Conservation (phyloP, 2,329 filamentous ascomycete species). For the Aspergillus sp. region DNA sequence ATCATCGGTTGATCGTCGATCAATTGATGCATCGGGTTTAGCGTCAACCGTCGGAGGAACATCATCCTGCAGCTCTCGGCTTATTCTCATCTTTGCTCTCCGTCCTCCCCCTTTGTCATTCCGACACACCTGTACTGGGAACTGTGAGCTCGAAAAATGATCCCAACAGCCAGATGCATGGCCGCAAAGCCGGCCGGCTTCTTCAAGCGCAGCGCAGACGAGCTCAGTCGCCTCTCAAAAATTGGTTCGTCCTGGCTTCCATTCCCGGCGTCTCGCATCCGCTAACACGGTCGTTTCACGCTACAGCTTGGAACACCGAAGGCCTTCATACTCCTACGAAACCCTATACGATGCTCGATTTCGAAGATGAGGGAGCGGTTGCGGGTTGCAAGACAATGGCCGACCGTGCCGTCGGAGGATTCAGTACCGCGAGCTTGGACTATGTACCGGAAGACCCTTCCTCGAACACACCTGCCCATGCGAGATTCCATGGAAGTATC, state of each 20-base stretch:
- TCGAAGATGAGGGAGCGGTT: conserved; percentile 31
- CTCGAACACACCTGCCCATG: conserved; percentile 52
- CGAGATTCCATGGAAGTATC: conserved; percentile 79
- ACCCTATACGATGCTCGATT: conserved; percentile 35
- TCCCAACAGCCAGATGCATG: conserved; percentile 34
- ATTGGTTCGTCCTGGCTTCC: conserved; percentile 39
- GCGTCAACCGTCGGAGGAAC: not conserved
- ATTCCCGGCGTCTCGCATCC: not conserved
- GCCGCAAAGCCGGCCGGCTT: conserved; percentile 43
- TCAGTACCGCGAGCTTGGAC: conserved; percentile 67
- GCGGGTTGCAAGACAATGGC: conserved; percentile 65
- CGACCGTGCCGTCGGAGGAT: conserved; percentile 80
- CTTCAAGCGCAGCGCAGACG: conserved; percentile 52
- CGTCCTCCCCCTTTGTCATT: not conserved
- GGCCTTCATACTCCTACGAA: conserved; percentile 30
- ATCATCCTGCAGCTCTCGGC: conserved; percentile 1
- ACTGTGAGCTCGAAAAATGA: conserved; percentile 19
- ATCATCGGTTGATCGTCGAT: conserved; percentile 2
- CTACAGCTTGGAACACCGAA: conserved; percentile 37
- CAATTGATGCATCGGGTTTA: not conserved
- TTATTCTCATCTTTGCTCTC: not conserved
- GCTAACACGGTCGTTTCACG: conserved; percentile 5
- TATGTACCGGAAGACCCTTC: conserved; percentile 47
- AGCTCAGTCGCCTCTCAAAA: conserved; percentile 50
- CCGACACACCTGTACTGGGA: too few relatives aligned